Conservation (phyloP, 2,329 filamentous ascomycete genomes). For the Amesomyces nigricolor region DNA sequence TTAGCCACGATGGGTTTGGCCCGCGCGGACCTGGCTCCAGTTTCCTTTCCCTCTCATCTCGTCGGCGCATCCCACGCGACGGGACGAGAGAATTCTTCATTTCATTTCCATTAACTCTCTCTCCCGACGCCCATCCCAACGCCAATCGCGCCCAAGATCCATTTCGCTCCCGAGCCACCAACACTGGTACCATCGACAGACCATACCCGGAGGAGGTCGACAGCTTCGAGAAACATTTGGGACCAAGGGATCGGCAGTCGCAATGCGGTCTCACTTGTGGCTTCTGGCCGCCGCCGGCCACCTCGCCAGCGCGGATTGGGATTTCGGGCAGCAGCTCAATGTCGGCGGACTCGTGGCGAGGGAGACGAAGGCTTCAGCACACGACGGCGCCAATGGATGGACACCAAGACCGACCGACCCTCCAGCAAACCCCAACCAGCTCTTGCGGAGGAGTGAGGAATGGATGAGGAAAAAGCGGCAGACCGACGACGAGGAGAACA, state of each 20-base stretch:
- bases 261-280: constrained; percentile 14
- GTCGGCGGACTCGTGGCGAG: constrained; percentile 3
- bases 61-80: background rate
- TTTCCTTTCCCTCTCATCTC: background rate
- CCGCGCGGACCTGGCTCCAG: background rate
- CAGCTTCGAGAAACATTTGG: background rate
- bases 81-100: background rate
- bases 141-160: too few species aligned
- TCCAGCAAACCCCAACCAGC: constrained; percentile 19
- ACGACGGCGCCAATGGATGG: constrained; percentile 18
- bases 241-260: background rate
- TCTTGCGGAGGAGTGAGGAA: constrained; percentile 18
- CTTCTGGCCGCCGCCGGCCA: constrained; percentile 7
- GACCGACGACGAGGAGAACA: constrained; percentile 12
- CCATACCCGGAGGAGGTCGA: too few species aligned
- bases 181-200: too few species aligned
- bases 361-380: constrained; percentile 11
- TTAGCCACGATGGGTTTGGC: constrained; percentile 5
- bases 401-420: constrained; percentile 21
- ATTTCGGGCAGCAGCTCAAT: constrained; percentile 7
- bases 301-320: constrained; percentile 10
- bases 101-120: background rate
- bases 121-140: background rate
- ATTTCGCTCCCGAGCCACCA: too few species aligned
- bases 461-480: constrained; percentile 11